Percentiles rank a stretch among this genome's conserved stretches.
Conservation (phyloP, 345 rosid genomes). For the Acer saccharum region DNA sequence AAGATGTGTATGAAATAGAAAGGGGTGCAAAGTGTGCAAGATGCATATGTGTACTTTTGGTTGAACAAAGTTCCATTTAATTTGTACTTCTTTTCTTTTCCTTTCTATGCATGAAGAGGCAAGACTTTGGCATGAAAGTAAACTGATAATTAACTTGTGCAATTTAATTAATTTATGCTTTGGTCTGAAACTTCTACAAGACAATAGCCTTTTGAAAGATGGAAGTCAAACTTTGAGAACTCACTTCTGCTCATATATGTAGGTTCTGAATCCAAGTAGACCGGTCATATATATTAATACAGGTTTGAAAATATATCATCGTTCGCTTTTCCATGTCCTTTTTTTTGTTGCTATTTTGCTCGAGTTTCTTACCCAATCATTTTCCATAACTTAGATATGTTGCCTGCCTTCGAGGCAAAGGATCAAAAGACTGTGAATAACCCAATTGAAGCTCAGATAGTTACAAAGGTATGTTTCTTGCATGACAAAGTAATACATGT, state of each 20-base stretch:
- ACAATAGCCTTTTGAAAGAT: background rate
- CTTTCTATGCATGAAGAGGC: background rate
- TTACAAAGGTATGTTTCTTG: slow-evolving; percentile 60
- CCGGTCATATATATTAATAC: slow-evolving; percentile 76
- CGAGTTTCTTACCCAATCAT: slow-evolving; percentile 18
- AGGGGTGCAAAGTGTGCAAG: background rate
- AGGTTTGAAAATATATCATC: slow-evolving; percentile 47
- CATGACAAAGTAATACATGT: background rate
- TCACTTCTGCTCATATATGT: slow-evolving; percentile 28
- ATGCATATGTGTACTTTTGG: background rate
- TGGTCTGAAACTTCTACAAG: background rate
- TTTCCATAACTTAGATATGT: slow-evolving; percentile 50
- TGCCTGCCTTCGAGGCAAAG: slow-evolving; percentile 77
- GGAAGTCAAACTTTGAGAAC: slow-evolving; percentile 5
- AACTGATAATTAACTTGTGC: background rate
- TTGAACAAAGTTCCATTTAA: background rate
- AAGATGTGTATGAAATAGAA: background rate
- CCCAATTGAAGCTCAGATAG: slow-evolving; percentile 80
- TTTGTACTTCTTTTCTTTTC: background rate
- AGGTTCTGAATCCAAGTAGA: slow-evolving; percentile 75
- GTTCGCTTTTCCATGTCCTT: slow-evolving; percentile 10
- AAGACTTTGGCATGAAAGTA: background rate
- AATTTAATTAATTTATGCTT: background rate
- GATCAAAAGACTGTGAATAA: slow-evolving; percentile 72
- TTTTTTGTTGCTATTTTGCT: slow-evolving; percentile 17